Conservation (phyloP, 2,329 filamentous ascomycete genomes). For the Colletotrichum tamarilloi region DNA sequence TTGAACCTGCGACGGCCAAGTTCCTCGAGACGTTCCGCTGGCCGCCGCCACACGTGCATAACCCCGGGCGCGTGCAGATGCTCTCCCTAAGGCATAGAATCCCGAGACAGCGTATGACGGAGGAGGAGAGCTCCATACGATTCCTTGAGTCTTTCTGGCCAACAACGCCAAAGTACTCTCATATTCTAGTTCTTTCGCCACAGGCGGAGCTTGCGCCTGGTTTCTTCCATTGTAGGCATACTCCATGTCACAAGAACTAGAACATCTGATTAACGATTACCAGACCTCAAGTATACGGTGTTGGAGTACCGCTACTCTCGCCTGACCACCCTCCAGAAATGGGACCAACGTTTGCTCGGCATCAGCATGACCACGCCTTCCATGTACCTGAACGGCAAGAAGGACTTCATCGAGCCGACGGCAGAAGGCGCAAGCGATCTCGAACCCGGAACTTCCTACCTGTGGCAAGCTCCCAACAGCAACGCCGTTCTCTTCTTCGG, state of each 20-base stretch:
- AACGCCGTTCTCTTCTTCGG: constrained; percentile 87
- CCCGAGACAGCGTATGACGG: constrained; percentile 64
- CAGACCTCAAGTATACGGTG: constrained; percentile 79
- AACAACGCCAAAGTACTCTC: constrained; percentile 67
- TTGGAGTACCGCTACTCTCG: constrained; percentile 82
- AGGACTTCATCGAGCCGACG: constrained; percentile 60
- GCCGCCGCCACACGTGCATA: constrained; percentile 63
- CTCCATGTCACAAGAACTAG: neutral
- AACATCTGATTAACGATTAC: neutral
- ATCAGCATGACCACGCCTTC: constrained; percentile 83
- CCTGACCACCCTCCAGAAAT: constrained; percentile 52
- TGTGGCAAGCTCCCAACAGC: constrained; percentile 87
- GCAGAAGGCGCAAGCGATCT: constrained; percentile 46
- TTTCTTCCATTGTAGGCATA: constrained; percentile 79
- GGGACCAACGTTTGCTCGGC: constrained; percentile 73
- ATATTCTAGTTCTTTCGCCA: constrained; percentile 87
- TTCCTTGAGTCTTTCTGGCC: constrained; percentile 94
- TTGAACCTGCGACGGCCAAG: constrained; percentile 72
- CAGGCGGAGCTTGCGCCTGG: constrained; percentile 82
- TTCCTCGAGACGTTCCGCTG: constrained; percentile 75
- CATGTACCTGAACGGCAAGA: constrained; percentile 69
- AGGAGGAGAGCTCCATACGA: constrained; percentile 78
- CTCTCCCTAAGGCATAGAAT: constrained; percentile 83
- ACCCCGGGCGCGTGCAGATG: constrained; percentile 48
- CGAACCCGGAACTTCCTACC: constrained; percentile 66